phyloP scores from a whole-genome alignment of 1,139 yeast genomes.

The Zygosaccharomyces pseudobailii region DNA sequence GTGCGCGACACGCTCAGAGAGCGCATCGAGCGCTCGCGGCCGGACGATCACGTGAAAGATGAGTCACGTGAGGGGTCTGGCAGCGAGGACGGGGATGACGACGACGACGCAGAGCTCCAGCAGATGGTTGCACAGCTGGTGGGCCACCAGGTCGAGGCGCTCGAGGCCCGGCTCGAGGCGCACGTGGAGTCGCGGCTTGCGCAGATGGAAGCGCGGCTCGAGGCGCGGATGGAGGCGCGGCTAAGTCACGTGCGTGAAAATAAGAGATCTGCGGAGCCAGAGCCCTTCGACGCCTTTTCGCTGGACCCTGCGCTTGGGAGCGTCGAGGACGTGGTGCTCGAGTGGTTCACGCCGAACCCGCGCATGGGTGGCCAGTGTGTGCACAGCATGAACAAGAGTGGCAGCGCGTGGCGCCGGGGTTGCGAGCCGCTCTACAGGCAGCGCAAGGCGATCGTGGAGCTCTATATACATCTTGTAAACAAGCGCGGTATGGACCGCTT shows the following conservation, averaged over 20 bases:
- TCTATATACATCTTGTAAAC: slow-evolving; percentile 30
- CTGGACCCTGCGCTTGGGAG: slow-evolving; percentile 17
- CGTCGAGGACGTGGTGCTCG: slow-evolving; percentile 28
- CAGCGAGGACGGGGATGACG: not conserved
- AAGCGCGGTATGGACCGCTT: slow-evolving; percentile 19
- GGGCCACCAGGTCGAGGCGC: not conserved
- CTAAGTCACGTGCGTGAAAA: not conserved
- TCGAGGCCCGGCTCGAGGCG: not conserved
- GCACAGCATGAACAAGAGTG: slow-evolving; percentile 31
- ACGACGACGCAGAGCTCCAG: slow-evolving; percentile 7
- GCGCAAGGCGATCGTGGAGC: slow-evolving; percentile 30
- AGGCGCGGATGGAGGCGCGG: not conserved
- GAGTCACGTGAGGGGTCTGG: not conserved
- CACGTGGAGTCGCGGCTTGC: no score
- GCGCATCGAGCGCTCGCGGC: slow-evolving; percentile 17
- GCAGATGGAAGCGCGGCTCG: not conserved
- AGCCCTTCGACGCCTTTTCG: slow-evolving; percentile 7
- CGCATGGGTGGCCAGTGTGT: slow-evolving; percentile 25
- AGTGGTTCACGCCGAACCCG: slow-evolving; percentile 35
- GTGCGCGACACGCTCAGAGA: slow-evolving; percentile 19
- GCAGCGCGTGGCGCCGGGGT: slow-evolving; percentile 27
- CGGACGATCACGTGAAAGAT: slow-evolving; percentile 17
- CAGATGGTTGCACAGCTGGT: slow-evolving; percentile 12
- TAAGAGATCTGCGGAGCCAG: not conserved
- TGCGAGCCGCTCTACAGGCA: slow-evolving; percentile 24